Base-by-base conservation (phyloP, 2,329 filamentous ascomycete genomes). In the Stagonosporopsis tanaceti region DNA sequence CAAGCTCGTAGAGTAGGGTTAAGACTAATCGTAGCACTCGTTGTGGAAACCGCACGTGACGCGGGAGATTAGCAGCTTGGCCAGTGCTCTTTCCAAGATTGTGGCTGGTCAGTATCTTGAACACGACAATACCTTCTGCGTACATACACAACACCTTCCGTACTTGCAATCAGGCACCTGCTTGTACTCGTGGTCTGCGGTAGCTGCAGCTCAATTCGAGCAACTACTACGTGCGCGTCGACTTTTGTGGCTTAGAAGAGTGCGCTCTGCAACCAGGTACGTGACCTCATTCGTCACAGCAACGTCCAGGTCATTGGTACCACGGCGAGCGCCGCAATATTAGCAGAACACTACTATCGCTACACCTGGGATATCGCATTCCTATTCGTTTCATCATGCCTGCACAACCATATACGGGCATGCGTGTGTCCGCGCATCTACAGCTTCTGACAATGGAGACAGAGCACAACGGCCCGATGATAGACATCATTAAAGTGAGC, bases 401-500 rank as follows among this genome's bases (percentile, higher is more conserved):
- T 35, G 30, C 28, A 17, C 52, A 52, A 8, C 32, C 17, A 45
- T 14, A 22, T 11, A 30, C 30, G 4, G 46, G 32, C 28, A 41
- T 42, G 41, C 50, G 40, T 25, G 28, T 54, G 12, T 50, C 30
- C 22, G 45, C 39, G 30, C 35, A 25, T 41, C 17, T 42, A 24
- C 46, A 59, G 46, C 35, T 47, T 17, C 56, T 59, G 24, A 59
- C 50, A 1, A 37, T 44, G n/a, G 35, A 56, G 48, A 50, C 47
- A 56, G 41, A 60, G 38, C 50, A 35, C 50, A 48, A 57, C 24
- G 55, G 55, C 50, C 63, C 63, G 41, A 81, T 81, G 79, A 72
- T 81, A 59, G 78, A 80, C 65, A 73, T 77, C 47, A 76, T 74
- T 51, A 79, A 75, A 30, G 68, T 81, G 53, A 79, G 74, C 63